These are phyloP conservation scores for Chenopodium suecicum DNA, from an alignment of 148 eudicot genomes.

Conservation along the genomic window DNA sequence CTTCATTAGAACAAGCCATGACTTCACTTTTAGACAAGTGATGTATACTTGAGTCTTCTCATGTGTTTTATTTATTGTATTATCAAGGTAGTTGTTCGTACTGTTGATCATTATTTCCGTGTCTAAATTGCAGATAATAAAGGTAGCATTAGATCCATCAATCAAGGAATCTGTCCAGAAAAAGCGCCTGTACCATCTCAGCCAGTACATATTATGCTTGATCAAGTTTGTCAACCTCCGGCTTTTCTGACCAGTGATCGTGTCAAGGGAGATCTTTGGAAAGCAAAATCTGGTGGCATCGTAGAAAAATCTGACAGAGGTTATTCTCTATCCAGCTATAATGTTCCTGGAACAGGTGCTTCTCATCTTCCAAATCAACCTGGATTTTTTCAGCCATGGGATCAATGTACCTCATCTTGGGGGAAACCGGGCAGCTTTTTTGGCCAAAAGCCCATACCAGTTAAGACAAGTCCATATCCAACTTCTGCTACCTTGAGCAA, in stretches of 20 bases:
- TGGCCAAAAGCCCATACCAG: slow-evolving; percentile 39
- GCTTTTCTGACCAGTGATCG: slow-evolving; percentile 27
- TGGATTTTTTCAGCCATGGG: slow-evolving; percentile 42
- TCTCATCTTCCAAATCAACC: slow-evolving; percentile 39
- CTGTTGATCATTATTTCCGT: slow-evolving; percentile 22
- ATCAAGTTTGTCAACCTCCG: slow-evolving; percentile 36
- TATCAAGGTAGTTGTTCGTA: neutral
- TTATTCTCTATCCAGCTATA: slow-evolving; percentile 29
- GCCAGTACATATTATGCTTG: slow-evolving; percentile 29
- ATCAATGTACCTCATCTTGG: slow-evolving; percentile 45
- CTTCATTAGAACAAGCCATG: neutral
- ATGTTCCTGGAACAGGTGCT: slow-evolving; percentile 28
- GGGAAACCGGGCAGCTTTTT: slow-evolving; percentile 37
- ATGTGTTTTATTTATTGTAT: neutral
- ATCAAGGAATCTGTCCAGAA: slow-evolving; percentile 40
- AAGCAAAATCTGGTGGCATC: slow-evolving; percentile 30
- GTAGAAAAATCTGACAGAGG: slow-evolving; percentile 37
- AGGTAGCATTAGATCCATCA: slow-evolving; percentile 31
- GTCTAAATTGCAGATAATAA: slow-evolving; percentile 45
- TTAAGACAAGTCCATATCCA: slow-evolving; percentile 37
- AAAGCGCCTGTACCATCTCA: slow-evolving; percentile 38
- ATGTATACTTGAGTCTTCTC: neutral
- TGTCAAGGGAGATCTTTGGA: slow-evolving; percentile 46
- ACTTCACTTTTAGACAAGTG: neutral
- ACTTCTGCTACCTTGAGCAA: slow-evolving; percentile 37